A percentile compares a stretch with the other conserved stretches of the same genome.
These are phyloP conservation scores for Podaxis pistillaris DNA, from an alignment of 768 basidiomycete species.

Conservation along the genomic window DNA sequence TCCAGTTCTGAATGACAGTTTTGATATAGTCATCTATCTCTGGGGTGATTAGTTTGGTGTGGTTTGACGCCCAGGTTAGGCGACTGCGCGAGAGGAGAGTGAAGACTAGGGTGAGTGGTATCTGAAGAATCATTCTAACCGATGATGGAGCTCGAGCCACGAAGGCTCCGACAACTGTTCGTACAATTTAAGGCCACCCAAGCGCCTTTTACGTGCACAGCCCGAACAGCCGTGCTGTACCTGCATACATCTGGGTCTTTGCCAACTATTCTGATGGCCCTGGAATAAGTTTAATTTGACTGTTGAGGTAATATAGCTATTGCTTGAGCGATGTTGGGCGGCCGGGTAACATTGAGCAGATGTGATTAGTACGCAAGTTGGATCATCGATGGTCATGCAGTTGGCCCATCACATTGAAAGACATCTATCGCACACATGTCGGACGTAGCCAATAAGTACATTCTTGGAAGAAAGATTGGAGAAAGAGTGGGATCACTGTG, in stretches of 20 bases:
- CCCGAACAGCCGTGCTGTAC: not conserved
- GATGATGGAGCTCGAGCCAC: too few species aligned
- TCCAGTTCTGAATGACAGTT: constrained; percentile 29
- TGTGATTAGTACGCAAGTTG: not conserved
- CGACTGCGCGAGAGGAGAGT: not conserved
- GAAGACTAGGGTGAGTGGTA: not conserved
- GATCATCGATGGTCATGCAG: not conserved
- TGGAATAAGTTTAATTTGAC: too few species aligned
- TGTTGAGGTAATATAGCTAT: too few species aligned
- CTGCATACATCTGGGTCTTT: too few species aligned
- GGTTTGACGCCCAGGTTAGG: not conserved
- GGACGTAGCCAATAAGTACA: not conserved
- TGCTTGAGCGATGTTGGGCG: too few species aligned
- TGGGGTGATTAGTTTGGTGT: constrained; percentile 19
- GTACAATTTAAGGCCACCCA: too few species aligned
- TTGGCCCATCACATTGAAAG: not conserved
- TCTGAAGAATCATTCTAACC: too few species aligned
- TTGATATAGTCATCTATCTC: constrained; percentile 23
- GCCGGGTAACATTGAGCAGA: too few species aligned
- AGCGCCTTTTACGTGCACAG: not conserved
- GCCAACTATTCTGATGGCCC: too few species aligned
- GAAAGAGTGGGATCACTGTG: constrained; percentile 8
- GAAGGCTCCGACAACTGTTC: too few species aligned
- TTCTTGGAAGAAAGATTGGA: not conserved
- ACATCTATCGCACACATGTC: not conserved